A percentile compares a stretch with the other conserved stretches of the same genome.
phyloP scores from a whole-genome alignment of 805 yeast genomes.

The Metschnikowia orientalis region DNA sequence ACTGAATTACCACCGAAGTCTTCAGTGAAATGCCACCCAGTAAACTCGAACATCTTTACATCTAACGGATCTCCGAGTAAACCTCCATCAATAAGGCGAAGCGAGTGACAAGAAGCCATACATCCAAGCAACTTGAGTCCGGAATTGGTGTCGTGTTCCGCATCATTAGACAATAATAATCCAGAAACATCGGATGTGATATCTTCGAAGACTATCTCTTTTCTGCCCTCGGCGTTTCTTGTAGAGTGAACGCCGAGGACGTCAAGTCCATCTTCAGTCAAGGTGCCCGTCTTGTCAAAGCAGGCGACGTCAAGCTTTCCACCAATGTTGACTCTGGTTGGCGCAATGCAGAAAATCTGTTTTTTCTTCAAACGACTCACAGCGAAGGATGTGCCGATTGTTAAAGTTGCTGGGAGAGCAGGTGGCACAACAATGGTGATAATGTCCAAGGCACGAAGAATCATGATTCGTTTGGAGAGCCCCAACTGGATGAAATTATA shows the following conservation, averaged over 20 bases:
- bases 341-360: slow-evolving; percentile 84
- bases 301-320: slow-evolving; percentile 89
- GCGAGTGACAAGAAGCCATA: slow-evolving; percentile 82
- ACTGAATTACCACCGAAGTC: slow-evolving; percentile 38
- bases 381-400: slow-evolving; percentile 95
- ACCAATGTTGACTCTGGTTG: slow-evolving; percentile 92
- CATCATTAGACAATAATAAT: slow-evolving; percentile 3
- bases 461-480: slow-evolving; percentile 61
- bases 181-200: slow-evolving; percentile 16
- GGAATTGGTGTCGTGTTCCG: slow-evolving; percentile 2
- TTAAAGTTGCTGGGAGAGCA: slow-evolving; percentile 93
- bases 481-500: slow-evolving; percentile 77
- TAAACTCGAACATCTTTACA: slow-evolving; percentile 86
- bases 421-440: slow-evolving; percentile 98
- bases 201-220: slow-evolving; percentile 34
- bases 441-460: slow-evolving; percentile 86
- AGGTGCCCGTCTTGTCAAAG: slow-evolving; percentile 96
- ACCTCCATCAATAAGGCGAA: slow-evolving; percentile 72
- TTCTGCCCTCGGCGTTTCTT: slow-evolving; percentile 37
- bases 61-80: slow-evolving; percentile 93
- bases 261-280: slow-evolving; percentile 95
- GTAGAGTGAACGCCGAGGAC: slow-evolving; percentile 57
- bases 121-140: slow-evolving; percentile 29
- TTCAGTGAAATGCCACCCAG: slow-evolving; percentile 73
- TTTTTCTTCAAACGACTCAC: slow-evolving; percentile 62